Conservation (phyloP, 2,329 filamentous ascomycete species). For the Botrytis pseudocinerea region DNA sequence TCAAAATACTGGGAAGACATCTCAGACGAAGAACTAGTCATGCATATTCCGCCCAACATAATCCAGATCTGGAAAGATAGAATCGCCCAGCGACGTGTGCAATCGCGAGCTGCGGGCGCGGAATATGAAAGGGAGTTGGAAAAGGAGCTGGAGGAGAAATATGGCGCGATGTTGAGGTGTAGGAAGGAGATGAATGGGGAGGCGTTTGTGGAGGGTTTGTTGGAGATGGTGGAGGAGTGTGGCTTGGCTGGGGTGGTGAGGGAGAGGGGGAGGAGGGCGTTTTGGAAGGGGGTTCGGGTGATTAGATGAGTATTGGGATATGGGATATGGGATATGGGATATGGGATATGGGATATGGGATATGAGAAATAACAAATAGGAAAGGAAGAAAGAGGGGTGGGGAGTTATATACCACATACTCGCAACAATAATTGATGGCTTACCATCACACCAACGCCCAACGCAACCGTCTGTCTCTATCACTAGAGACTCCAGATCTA, state of each 20-base stretch:
- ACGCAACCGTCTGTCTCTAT: not conserved
- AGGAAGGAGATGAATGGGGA: not conserved
- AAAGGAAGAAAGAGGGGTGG: not conserved
- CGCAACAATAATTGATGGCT: not conserved
- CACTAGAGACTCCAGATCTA: not conserved
- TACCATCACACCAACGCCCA: rapidly evolving
- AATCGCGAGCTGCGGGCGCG: too few species aligned
- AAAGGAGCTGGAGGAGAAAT: not conserved
- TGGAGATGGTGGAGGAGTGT: not conserved
- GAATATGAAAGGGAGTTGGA: not conserved
- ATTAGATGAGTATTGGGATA: too few species aligned
- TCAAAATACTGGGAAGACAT: not conserved
- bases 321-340: too few species aligned
- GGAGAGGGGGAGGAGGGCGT: not conserved
- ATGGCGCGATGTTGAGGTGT: not conserved
- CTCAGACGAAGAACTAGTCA: not conserved
- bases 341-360: too few species aligned
- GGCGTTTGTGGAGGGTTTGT: not conserved
- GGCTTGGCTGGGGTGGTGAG: not conserved
- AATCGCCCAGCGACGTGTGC: not conserved
- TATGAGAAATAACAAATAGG: too few species aligned
- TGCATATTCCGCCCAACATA: not conserved
- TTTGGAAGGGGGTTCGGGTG: not conserved
- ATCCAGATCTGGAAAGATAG: not conserved
- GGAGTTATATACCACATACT: not conserved